Conservation (phyloP, 768 basidiomycete species). For the Calvatia gigantea region DNA sequence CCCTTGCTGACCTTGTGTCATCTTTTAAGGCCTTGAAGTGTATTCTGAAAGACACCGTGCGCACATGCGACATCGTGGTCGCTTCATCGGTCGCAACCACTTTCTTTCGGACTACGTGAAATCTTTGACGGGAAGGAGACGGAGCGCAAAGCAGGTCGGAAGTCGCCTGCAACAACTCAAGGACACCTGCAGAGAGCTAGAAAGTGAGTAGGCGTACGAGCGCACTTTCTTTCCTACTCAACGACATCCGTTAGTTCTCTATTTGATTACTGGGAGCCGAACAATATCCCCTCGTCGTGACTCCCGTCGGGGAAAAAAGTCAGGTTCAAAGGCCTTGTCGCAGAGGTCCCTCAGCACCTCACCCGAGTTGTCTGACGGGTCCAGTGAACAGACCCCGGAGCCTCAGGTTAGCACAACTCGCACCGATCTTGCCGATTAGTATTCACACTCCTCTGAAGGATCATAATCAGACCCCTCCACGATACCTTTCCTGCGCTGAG, state of each 20-base stretch:
- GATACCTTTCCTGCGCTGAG: background rate
- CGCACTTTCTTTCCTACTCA: background rate
- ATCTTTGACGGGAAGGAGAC: constrained; percentile 56
- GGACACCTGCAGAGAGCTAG: constrained; percentile 54
- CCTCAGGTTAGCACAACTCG: background rate
- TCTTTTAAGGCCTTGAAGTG: constrained; percentile 48
- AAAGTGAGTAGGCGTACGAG: background rate
- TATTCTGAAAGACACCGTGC: constrained; percentile 65
- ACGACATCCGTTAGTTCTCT: background rate
- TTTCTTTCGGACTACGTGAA: constrained; percentile 77
- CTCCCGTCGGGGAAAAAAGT: background rate
- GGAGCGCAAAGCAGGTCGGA: constrained; percentile 76
- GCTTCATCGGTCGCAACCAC: constrained; percentile 74
- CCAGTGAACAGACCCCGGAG: background rate
- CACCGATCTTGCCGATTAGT: too few species aligned
- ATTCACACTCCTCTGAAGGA: background rate
- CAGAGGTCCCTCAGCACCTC: constrained; percentile 1
- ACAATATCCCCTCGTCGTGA: constrained; percentile 4
- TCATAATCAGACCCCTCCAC: background rate
- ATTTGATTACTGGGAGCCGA: constrained; percentile 6
- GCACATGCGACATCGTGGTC: constrained; percentile 58
- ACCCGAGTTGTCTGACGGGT: background rate
- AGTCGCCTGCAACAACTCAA: constrained; percentile 75
- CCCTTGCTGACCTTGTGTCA: background rate
- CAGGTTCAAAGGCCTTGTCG: background rate